Percentiles rank a stretch among this genome's conserved stretches.
Evolutionary conservation across 176 grass and related monocot species (phyloP).

Genomic region (Elaeis guineensis): DNA sequence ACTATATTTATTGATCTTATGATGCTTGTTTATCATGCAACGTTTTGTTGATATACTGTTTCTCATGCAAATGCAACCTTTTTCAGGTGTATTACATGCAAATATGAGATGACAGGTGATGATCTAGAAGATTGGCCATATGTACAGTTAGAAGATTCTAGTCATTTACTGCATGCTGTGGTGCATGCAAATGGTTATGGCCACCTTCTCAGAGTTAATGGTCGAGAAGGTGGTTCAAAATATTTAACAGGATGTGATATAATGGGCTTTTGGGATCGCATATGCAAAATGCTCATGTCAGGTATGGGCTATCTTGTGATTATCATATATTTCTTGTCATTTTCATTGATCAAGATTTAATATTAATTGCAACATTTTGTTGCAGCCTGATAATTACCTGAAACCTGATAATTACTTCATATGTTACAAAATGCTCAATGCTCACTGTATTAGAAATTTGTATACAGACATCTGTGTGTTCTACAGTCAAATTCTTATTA

Average conservation of each 20-base stretch:
- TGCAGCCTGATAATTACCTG: too few relatives aligned
- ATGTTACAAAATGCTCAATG: too few relatives aligned
- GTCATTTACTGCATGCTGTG: slow-evolving; percentile 81
- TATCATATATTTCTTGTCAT: background rate
- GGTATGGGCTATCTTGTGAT: slow-evolving; percentile 27
- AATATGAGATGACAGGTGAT: slow-evolving; percentile 52
- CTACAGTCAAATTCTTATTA: too few relatives aligned
- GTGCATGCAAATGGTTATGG: slow-evolving; percentile 91
- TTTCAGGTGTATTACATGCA: slow-evolving; percentile 73
- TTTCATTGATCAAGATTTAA: too few relatives aligned
- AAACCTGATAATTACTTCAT: too few relatives aligned
- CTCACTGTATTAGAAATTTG: too few relatives aligned
- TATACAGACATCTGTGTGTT: too few relatives aligned
- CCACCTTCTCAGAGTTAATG: slow-evolving; percentile 94
- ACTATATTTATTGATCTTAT: too few relatives aligned
- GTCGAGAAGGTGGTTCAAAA: slow-evolving; percentile 72
- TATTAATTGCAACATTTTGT: too few relatives aligned
- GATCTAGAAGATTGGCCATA: slow-evolving; percentile 51
- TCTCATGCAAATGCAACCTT: background rate
- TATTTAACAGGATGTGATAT: slow-evolving; percentile 76
- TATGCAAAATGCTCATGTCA: slow-evolving; percentile 77
- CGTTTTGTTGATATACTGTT: too few relatives aligned
- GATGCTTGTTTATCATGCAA: too few relatives aligned
- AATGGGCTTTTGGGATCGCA: slow-evolving; percentile 87
- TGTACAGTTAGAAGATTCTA: slow-evolving; percentile 56